Evolutionary conservation across 2,329 filamentous ascomycete genomes (phyloP).

Genomic region (Xylaria sp.): DNA sequence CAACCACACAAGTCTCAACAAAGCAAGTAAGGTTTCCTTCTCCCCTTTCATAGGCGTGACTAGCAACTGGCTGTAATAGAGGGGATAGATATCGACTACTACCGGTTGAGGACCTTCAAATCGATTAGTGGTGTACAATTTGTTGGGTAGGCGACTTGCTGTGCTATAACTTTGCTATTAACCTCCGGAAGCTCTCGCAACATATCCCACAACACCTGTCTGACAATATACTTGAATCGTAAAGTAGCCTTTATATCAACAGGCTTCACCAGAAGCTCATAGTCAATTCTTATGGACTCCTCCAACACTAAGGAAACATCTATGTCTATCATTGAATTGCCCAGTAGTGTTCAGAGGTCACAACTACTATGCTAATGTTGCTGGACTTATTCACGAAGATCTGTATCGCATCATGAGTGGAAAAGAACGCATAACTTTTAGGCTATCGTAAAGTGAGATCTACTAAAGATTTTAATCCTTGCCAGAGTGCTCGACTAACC

Average conservation of each 20-base stretch:
- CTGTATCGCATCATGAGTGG: neutral
- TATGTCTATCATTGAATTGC: neutral
- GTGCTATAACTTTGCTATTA: neutral
- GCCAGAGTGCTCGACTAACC: neutral
- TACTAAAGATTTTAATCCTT: neutral
- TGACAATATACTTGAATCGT: neutral
- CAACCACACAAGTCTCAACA: neutral
- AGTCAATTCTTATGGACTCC: neutral
- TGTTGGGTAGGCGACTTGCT: neutral
- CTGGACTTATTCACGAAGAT: neutral
- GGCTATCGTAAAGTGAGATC: constrained; percentile 6
- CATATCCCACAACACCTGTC: too few species aligned
- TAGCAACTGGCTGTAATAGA: neutral
- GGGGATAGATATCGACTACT: neutral
- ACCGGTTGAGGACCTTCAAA: neutral
- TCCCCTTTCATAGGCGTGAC: neutral
- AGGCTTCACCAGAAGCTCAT: neutral
- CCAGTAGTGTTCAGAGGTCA: neutral
- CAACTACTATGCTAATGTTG: neutral
- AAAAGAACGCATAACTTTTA: constrained; percentile 26
- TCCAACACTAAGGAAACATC: neutral
- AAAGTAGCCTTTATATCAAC: neutral
- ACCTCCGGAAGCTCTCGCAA: too few species aligned
- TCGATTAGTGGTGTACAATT: neutral
- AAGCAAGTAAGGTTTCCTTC: neutral